Evolutionary conservation across 257 asterid genomes (phyloP).

Genomic region (Catharanthus roseus): DNA sequence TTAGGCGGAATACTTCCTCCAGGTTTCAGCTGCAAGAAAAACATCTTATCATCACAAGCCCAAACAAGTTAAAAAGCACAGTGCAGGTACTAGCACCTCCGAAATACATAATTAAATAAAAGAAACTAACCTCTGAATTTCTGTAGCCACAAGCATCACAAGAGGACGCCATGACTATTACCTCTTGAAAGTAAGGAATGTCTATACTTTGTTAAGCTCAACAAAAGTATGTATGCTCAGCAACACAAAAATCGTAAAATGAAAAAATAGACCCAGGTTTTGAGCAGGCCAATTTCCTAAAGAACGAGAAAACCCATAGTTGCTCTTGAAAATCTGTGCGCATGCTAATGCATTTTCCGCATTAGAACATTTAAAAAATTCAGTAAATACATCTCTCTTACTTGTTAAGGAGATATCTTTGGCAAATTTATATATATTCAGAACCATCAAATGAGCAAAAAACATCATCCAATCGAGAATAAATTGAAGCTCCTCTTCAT

Average conservation of each 20-base stretch:
- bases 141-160: constrained; percentile 95
- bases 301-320: not conserved
- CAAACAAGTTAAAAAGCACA: not conserved
- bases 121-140: constrained; percentile 67
- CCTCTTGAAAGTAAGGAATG: constrained; percentile 92
- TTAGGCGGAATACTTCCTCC: constrained; percentile 83
- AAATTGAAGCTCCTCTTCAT: not conserved
- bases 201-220: constrained; percentile 58
- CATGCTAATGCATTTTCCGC: too few species aligned
- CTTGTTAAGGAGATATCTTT: not conserved
- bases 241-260: not conserved
- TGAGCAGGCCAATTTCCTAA: not conserved
- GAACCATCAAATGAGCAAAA: not conserved
- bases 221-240: constrained; percentile 20
- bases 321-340: too few species aligned
- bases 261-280: not conserved
- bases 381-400: too few species aligned
- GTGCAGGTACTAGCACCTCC: not conserved
- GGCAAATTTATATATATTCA: not conserved
- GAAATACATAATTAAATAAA: not conserved
- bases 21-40: constrained; percentile 62
- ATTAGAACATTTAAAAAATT: too few species aligned
- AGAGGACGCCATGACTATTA: constrained; percentile 86
- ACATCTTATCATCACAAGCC: constrained; percentile 14
- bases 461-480: not conserved